These are phyloP conservation scores for Emergomyces africanus DNA, from an alignment of 2,329 filamentous ascomycete genomes.

Conservation along the genomic window DNA sequence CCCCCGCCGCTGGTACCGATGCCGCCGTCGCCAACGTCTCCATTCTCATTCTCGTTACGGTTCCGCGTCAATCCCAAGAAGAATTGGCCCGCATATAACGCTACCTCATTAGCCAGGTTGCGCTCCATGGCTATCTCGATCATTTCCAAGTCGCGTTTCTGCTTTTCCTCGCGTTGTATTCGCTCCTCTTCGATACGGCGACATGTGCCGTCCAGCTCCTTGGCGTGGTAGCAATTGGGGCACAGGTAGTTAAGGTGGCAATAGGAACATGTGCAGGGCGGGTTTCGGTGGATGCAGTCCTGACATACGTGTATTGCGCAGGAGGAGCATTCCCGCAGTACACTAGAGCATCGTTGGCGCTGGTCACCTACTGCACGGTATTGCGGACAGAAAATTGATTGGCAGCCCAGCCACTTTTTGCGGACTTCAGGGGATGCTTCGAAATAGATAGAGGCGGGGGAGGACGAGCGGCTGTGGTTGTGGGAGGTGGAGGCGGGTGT, in stretches of 20 bases:
- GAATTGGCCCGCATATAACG: conserved; percentile 30
- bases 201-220: conserved; percentile 27
- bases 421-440: conserved; percentile 24
- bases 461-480: conserved; percentile 26
- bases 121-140: conserved; percentile 28
- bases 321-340: conserved; percentile 32
- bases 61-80: conserved; percentile 16
- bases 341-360: conserved; percentile 31
- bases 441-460: conserved; percentile 26
- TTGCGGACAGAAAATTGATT: conserved; percentile 36
- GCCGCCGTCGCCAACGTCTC: conserved; percentile 1
- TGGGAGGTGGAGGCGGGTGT: conserved; percentile 29
- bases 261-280: conserved; percentile 33
- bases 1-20: not conserved
- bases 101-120: conserved; percentile 31
- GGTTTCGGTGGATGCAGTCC: conserved; percentile 28
- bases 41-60: conserved; percentile 2
- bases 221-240: conserved; percentile 30
- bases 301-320: conserved; percentile 36
- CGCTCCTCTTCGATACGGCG: conserved; percentile 28
- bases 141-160: conserved; percentile 29
- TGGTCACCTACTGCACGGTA: conserved; percentile 32
- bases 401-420: conserved; percentile 33
- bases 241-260: conserved; percentile 32
- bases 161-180: conserved; percentile 26